A percentile compares a stretch with the other conserved stretches of the same genome.
phyloP scores from a whole-genome alignment of 768 basidiomycete genomes.

The Ephemerocybe angulata region DNA sequence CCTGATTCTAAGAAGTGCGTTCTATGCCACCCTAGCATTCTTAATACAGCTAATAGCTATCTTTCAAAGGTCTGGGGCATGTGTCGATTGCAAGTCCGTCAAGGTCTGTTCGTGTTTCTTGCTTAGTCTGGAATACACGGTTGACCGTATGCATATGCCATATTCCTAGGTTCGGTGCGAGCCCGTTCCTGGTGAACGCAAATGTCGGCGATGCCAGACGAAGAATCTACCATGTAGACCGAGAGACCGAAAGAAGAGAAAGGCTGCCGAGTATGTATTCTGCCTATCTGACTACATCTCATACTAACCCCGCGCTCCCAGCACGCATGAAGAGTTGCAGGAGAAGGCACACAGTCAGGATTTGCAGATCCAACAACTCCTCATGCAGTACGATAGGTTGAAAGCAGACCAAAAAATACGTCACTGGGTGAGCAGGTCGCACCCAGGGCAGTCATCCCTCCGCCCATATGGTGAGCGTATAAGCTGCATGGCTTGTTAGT shows the following conservation, averaged over 20 bases:
- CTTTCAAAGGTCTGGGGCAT: conserved; percentile 42
- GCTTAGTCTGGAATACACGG: too few species aligned
- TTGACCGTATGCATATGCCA: neutral
- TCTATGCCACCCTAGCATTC: too few species aligned
- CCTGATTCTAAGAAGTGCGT: neutral
- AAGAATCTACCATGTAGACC: conserved; percentile 45
- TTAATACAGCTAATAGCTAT: neutral
- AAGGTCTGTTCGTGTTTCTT: conserved; percentile 28
- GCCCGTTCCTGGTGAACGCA: conserved; percentile 39
- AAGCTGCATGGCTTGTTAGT: neutral
- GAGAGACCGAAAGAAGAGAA: conserved; percentile 52
- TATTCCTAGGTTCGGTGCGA: conserved; percentile 48
- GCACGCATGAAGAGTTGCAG: conserved; percentile 53
- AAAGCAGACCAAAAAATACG: conserved; percentile 38
- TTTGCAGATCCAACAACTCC: conserved; percentile 40
- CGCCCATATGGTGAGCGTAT: conserved; percentile 7
- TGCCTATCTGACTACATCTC: neutral
- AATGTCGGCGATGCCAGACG: conserved; percentile 47
- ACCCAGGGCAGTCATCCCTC: conserved; percentile 15
- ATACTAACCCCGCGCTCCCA: conserved; percentile 15
- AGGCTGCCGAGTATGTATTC: conserved; percentile 47
- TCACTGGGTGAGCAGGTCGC: conserved; percentile 36
- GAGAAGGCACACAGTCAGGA: conserved; percentile 44
- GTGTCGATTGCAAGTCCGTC: conserved; percentile 55
- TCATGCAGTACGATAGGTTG: conserved; percentile 41